Conservation (phyloP, 78 protist genomes). For the Anaeramoeba ignava region DNA sequence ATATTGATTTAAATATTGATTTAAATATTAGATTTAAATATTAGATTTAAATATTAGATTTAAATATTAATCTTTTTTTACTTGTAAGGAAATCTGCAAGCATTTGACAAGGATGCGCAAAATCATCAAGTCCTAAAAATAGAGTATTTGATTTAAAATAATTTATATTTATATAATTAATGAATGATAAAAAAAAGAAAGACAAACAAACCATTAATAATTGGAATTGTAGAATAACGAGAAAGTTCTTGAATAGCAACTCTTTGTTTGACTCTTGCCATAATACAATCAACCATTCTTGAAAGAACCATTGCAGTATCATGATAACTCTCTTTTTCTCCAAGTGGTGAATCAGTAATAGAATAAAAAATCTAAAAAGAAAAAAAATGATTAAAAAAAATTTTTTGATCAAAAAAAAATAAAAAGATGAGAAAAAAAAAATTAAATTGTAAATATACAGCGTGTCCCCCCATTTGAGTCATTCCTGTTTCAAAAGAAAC, state of each 20-base stretch:
- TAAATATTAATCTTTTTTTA: too few relatives aligned
- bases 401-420: too few relatives aligned
- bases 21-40: too few relatives aligned
- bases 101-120: conserved; percentile 59
- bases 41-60: too few relatives aligned
- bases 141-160: too few relatives aligned
- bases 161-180: too few relatives aligned
- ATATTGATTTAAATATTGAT: too few relatives aligned
- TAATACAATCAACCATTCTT: conserved; percentile 27
- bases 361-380: conserved; percentile 54
- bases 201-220: conserved; percentile 71
- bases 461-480: conserved; percentile 65
- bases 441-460: too few relatives aligned
- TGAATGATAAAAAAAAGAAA: too few relatives aligned
- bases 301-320: conserved; percentile 47
- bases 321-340: conserved; percentile 38
- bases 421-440: too few relatives aligned
- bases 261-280: conserved; percentile 34
- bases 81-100: conserved; percentile 57
- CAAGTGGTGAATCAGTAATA: conserved; percentile 47
- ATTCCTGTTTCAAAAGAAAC: conserved; percentile 55
- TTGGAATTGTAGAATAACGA: conserved; percentile 36
- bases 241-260: conserved; percentile 32
- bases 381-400: too few relatives aligned
- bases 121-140: conserved; percentile 60